Base-by-base conservation (phyloP, 2,329 filamentous ascomycete species). In the Ophiostoma sp. region DNA sequence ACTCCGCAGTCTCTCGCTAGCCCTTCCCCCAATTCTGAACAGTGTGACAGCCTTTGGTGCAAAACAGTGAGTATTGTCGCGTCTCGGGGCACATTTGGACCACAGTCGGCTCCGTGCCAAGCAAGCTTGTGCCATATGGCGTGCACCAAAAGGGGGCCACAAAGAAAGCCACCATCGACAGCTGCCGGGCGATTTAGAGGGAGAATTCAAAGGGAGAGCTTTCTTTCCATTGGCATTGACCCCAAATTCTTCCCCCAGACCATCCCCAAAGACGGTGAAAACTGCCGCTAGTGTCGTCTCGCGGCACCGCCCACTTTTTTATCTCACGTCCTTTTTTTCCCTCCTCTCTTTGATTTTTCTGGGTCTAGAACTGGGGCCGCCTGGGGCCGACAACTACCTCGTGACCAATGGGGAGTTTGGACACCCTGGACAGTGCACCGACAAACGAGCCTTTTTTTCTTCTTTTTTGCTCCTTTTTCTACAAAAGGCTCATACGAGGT, bases 221-320 rank as follows among this genome's bases (percentile, higher is more conserved):
- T 4, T 39, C 36, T 39, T 9, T 39, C 36, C 36, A 39, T 9
- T 39, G 36, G 36, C n/a, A 39, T 39, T 39, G 36, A 39, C 45
- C 45, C 15, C 45, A 15, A 48, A 48, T 19, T 48, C 45, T 17
- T 17, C 45, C 45, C 45, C 36, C 36, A 39, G 4, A 17, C 3
- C 12, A 28, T 55, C 22, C 22, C 52, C 52, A 28, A 55, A 55
- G 2, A 55, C 22, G 22, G 52, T 28, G n/a, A 55, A 25, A 25
- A 55, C 52, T 55, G 52, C 52, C 52, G 52, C 52, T 55, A 55
- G 52, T n/a, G 52, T 25, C 52, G 52, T 55, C 52, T 55, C 52
- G 52, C 52, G 52, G 52, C 52, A 55, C 52, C n/a, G 5, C 17
- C n/a, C 19, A 48, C 15, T 15, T 48, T 48, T 48, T 48, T 6